Evolutionary conservation across 2,329 filamentous ascomycete species (phyloP).

Genomic region (Stagonosporopsis vannaccii): DNA sequence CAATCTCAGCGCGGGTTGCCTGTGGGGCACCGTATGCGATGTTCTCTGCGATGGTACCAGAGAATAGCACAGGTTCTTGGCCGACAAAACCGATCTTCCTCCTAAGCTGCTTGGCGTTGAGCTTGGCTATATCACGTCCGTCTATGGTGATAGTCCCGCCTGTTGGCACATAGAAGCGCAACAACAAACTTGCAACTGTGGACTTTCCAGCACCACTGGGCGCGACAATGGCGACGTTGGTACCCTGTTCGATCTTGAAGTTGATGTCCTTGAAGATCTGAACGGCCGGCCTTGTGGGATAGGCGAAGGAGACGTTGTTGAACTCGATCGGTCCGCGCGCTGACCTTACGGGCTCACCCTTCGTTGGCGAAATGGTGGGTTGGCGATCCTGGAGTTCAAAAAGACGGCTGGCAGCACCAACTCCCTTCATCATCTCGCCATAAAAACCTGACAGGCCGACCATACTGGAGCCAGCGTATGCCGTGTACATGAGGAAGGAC

Average conservation of each 20-base stretch:
- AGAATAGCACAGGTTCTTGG: conserved; percentile 93
- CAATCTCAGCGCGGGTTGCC: conserved; percentile 80
- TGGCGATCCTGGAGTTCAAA: conserved; percentile 95
- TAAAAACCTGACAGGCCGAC: conserved; percentile 97
- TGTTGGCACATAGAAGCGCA: conserved; percentile 89
- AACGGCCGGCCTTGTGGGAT: conserved; percentile 91
- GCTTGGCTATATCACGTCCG: conserved; percentile 78
- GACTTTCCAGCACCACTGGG: conserved; percentile 96
- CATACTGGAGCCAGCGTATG: conserved; percentile 82
- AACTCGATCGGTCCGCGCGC: conserved; percentile 91
- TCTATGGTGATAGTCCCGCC: conserved; percentile 81
- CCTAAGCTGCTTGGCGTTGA: conserved; percentile 94
- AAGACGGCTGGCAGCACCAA: conserved; percentile 92
- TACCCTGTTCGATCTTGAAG: conserved; percentile 91
- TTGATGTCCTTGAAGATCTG: conserved; percentile 86
- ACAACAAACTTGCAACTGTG: conserved; percentile 87
- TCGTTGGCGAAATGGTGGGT: conserved; percentile 85
- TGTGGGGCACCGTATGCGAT: conserved; percentile 88
- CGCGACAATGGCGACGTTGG: conserved; percentile 94
- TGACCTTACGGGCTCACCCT: conserved; percentile 78
- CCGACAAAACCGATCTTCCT: conserved; percentile 93
- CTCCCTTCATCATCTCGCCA: conserved; percentile 98
- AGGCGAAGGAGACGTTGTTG: conserved; percentile 83
- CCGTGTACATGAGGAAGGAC: conserved; percentile 98
- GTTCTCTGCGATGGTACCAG: conserved; percentile 83